These are phyloP conservation scores for Neurospora discreta DNA, from an alignment of 495 filamentous ascomycete genomes.

Conservation along the genomic window DNA sequence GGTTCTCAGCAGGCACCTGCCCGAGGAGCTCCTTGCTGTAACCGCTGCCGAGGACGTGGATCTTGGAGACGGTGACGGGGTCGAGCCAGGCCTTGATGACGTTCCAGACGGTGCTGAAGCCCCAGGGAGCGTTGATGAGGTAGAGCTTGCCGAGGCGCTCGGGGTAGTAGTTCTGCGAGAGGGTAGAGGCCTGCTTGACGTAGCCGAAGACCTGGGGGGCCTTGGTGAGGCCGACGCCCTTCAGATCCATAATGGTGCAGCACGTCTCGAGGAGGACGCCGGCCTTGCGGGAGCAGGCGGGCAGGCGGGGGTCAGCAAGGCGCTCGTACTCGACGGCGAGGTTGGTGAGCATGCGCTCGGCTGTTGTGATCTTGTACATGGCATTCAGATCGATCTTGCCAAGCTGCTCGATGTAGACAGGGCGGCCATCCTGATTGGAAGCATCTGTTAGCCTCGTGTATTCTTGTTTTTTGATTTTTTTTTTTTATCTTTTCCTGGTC, in stretches of 20 bases:
- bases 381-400: constrained; percentile 83
- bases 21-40: constrained; percentile 75
- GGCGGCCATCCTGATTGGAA: constrained; percentile 68
- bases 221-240: constrained; percentile 78
- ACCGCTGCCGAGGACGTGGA: constrained; percentile 70
- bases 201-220: constrained; percentile 66
- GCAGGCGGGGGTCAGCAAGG: constrained; percentile 80
- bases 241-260: constrained; percentile 94
- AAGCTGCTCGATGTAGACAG: constrained; percentile 92
- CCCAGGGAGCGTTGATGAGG: constrained; percentile 96
- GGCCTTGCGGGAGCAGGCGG: constrained; percentile 88
- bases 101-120: constrained; percentile 71
- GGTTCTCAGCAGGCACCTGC: constrained; percentile 84
- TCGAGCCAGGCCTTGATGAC: constrained; percentile 87
- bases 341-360: constrained; percentile 90
- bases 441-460: constrained; percentile 1
- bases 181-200: constrained; percentile 52
- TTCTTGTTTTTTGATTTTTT: too few species aligned
- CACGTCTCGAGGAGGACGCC: constrained; percentile 89
- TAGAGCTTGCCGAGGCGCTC: constrained; percentile 82
- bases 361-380: constrained; percentile 82
- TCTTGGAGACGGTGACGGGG: constrained; percentile 92
- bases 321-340: constrained; percentile 96
- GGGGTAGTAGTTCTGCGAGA: constrained; percentile 95
- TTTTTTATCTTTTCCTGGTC: not conserved